Evolutionary conservation across 768 basidiomycete species (phyloP).

Genomic region (Ephemerocybe angulata): DNA sequence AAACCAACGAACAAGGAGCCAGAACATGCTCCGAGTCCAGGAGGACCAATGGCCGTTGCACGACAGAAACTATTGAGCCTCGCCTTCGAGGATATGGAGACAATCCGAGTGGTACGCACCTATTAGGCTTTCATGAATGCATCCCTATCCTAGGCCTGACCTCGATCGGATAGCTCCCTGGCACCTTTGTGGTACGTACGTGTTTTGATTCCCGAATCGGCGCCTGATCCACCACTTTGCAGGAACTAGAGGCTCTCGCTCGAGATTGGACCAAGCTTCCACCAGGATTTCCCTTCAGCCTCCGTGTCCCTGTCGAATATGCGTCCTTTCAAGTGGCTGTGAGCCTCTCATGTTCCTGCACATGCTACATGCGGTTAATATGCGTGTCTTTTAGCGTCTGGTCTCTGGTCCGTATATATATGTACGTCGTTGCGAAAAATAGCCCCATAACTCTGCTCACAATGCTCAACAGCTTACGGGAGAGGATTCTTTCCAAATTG

Average conservation of each 20-base stretch:
- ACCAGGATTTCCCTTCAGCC: slow-evolving; percentile 67
- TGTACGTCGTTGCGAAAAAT: slow-evolving; percentile 39
- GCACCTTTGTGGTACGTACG: slow-evolving; percentile 59
- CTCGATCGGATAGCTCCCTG: slow-evolving; percentile 53
- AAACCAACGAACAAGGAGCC: slow-evolving; percentile 64
- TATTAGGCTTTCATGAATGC: not conserved
- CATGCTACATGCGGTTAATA: slow-evolving; percentile 8
- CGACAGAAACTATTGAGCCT: slow-evolving; percentile 78
- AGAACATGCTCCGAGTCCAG: slow-evolving; percentile 38
- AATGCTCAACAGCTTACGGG: slow-evolving; percentile 55
- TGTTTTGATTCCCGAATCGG: not conserved
- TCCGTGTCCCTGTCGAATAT: slow-evolving; percentile 85
- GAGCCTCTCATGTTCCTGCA: slow-evolving; percentile 26
- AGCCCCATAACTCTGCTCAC: slow-evolving; percentile 11
- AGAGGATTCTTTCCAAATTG: slow-evolving; percentile 87
- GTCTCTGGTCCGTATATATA: slow-evolving; percentile 86
- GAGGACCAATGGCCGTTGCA: slow-evolving; percentile 60
- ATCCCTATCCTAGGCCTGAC: slow-evolving; percentile 7
- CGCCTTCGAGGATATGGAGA: slow-evolving; percentile 83
- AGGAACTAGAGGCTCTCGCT: slow-evolving; percentile 81
- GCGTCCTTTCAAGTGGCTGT: slow-evolving; percentile 83
- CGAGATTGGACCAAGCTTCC: slow-evolving; percentile 86
- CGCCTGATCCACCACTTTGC: slow-evolving; percentile 8
- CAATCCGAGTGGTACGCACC: slow-evolving; percentile 61
- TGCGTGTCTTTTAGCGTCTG: slow-evolving; percentile 50